Conservation (phyloP, 345 rosid species). For the Populus ilicifolia region DNA sequence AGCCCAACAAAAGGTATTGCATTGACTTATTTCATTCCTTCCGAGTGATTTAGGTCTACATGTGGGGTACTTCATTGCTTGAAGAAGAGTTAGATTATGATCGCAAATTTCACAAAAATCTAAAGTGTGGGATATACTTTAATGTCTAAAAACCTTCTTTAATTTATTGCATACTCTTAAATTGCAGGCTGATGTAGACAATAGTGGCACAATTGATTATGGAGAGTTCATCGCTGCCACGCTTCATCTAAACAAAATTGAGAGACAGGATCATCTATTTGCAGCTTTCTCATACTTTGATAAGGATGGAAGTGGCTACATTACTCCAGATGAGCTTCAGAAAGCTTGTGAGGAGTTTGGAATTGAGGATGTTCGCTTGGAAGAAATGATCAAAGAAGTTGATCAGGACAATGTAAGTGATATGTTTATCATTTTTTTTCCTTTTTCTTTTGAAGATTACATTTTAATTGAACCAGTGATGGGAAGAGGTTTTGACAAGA, state of each 20-base stretch:
- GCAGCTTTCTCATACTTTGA: slow-evolving; percentile 31
- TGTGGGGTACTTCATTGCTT: neutral
- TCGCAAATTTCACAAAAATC: neutral
- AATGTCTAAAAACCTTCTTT: neutral
- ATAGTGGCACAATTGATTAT: slow-evolving; percentile 27
- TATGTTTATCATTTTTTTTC: neutral
- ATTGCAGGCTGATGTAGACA: slow-evolving; percentile 32
- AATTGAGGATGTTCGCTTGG: slow-evolving; percentile 18
- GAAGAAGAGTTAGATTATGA: neutral
- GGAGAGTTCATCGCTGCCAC: slow-evolving; percentile 33
- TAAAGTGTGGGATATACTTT: neutral
- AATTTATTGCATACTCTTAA: neutral
- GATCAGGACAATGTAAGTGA: slow-evolving; percentile 26
- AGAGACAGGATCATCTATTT: slow-evolving; percentile 29
- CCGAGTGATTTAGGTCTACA: neutral
- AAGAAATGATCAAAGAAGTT: slow-evolving; percentile 25
- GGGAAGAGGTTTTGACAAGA: neutral
- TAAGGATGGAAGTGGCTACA: slow-evolving; percentile 33
- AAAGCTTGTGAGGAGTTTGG: slow-evolving; percentile 29
- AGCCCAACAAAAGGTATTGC: neutral
- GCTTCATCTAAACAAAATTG: slow-evolving; percentile 24
- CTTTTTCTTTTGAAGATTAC: neutral
- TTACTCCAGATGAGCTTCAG: slow-evolving; percentile 28
- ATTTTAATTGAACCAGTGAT: neutral
- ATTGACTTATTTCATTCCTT: neutral